Conservation (phyloP, 257 asterid genomes). For the Solanum etuberosum region DNA sequence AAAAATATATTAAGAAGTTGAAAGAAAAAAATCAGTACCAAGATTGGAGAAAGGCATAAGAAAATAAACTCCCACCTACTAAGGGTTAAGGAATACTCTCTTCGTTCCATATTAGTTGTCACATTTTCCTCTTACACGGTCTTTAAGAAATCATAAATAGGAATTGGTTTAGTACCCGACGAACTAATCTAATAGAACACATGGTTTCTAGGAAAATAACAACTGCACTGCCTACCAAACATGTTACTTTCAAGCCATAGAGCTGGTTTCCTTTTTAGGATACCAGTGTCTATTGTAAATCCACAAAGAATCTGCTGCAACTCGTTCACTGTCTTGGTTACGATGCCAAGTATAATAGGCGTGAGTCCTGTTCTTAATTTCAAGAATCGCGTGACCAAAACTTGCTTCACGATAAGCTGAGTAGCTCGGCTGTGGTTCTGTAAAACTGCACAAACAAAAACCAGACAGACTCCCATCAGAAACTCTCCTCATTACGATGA, state of each 20-base stretch:
- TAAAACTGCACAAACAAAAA: conserved; percentile 17
- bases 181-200: not conserved
- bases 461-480: no score
- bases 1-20: not conserved
- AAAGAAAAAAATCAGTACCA: not conserved
- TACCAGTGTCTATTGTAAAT: conserved; percentile 38
- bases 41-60: not conserved
- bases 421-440: conserved; percentile 39
- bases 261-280: conserved; percentile 20
- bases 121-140: not conserved
- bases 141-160: not conserved
- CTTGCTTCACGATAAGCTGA: conserved; percentile 51
- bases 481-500: not conserved
- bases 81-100: not conserved
- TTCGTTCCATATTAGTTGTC: not conserved
- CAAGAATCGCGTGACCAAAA: conserved; percentile 45
- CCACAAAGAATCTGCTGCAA: conserved; percentile 38
- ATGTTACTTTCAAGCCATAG: not conserved
- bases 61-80: not conserved
- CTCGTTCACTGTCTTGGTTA: conserved; percentile 33
- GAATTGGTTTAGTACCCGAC: not conserved
- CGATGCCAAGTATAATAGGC: conserved; percentile 49
- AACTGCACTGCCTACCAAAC: not conserved
- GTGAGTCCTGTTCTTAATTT: conserved; percentile 41
- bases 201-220: not conserved